phyloP scores from a whole-genome alignment of 768 basidiomycete species.

The Leccinum rimulosum region DNA sequence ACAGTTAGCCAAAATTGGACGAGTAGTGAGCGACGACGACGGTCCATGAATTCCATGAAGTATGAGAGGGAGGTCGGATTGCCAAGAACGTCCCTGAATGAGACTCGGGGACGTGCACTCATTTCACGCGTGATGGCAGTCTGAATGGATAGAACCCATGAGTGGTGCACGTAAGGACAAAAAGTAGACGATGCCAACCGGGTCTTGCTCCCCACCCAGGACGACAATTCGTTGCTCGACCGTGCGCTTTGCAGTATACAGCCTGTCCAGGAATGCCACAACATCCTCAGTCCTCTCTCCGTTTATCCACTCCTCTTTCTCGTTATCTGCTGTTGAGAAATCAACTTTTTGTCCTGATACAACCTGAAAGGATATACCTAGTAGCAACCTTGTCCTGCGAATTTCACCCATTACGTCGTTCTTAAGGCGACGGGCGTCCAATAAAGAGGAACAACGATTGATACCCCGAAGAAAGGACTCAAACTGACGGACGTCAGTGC shows the following conservation, averaged over 20 bases:
- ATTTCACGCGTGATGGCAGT: slow-evolving; percentile 43
- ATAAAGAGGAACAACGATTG: slow-evolving; percentile 70
- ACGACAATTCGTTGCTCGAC: slow-evolving; percentile 83
- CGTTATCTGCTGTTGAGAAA: slow-evolving; percentile 61
- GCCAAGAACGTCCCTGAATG: slow-evolving; percentile 75
- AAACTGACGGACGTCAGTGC: slow-evolving; percentile 79
- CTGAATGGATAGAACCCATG: slow-evolving; percentile 24
- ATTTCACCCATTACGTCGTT: slow-evolving; percentile 94
- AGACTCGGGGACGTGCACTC: slow-evolving; percentile 46
- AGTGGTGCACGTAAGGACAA: neutral
- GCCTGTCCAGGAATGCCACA: slow-evolving; percentile 80
- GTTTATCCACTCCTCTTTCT: slow-evolving; percentile 86
- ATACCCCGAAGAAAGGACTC: slow-evolving; percentile 91
- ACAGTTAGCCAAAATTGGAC: slow-evolving; percentile 98
- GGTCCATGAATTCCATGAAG: slow-evolving; percentile 98
- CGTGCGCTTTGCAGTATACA: slow-evolving; percentile 85
- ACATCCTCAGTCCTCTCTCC: slow-evolving; percentile 83
- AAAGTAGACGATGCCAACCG: slow-evolving; percentile 39
- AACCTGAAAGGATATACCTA: slow-evolving; percentile 47
- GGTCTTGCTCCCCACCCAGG: slow-evolving; percentile 68
- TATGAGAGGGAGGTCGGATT: slow-evolving; percentile 92
- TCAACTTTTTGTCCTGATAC: slow-evolving; percentile 1
- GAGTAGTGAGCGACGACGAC: slow-evolving; percentile 75
- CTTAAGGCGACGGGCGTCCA: slow-evolving; percentile 88
- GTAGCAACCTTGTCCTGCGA: slow-evolving; percentile 67